Conservation (phyloP, 331 rosid species). For the Rhamnella rubrinervis region DNA sequence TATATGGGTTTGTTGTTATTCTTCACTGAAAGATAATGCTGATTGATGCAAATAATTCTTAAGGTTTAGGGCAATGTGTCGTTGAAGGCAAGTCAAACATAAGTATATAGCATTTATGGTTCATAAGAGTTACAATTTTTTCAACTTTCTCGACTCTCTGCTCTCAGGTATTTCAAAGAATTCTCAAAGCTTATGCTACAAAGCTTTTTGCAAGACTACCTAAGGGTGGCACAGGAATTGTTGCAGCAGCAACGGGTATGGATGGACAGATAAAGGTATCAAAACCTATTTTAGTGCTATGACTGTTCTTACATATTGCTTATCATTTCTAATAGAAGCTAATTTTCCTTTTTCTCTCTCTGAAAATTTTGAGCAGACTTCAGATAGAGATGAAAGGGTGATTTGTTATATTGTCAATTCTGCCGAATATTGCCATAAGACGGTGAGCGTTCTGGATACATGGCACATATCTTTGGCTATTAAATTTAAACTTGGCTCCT, state of each 20-base stretch:
- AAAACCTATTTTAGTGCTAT: slow-evolving; percentile 10
- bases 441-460: slow-evolving; percentile 52
- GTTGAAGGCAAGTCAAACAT: neutral
- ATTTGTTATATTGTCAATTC: slow-evolving; percentile 97
- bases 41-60: neutral
- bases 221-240: slow-evolving; percentile 95
- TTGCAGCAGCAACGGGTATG: slow-evolving; percentile 99
- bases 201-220: slow-evolving; percentile 90
- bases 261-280: slow-evolving; percentile 98
- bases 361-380: slow-evolving; percentile 69
- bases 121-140: neutral
- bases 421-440: slow-evolving; percentile 93
- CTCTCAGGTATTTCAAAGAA: slow-evolving; percentile 86
- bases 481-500: neutral
- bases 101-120: neutral
- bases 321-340: slow-evolving; percentile 21
- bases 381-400: slow-evolving; percentile 96
- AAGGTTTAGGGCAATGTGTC: neutral
- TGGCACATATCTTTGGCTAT: neutral
- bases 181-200: slow-evolving; percentile 92
- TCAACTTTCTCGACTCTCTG: slow-evolving; percentile 18
- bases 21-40: neutral
- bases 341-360: slow-evolving; percentile 16
- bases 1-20: neutral
- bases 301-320: slow-evolving; percentile 12